These are phyloP conservation scores for Penicillium sp. DNA, from an alignment of 2,329 filamentous ascomycete species.

Conservation along the genomic window DNA sequence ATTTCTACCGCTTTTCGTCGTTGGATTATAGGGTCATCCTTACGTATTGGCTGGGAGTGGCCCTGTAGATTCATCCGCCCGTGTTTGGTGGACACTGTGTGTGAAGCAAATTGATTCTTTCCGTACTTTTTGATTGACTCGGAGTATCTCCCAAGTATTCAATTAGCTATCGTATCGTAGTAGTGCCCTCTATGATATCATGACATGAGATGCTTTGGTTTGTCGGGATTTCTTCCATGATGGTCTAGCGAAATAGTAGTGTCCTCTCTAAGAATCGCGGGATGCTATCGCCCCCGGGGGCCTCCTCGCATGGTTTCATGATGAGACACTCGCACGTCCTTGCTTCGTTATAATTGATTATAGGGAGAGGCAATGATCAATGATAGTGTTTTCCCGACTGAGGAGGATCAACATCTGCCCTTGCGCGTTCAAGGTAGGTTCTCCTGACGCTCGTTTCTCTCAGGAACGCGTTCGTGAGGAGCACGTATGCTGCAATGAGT, in stretches of 20 bases:
- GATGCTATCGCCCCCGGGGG: background rate
- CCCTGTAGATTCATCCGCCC: background rate
- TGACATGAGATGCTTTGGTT: background rate
- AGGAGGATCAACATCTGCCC: background rate
- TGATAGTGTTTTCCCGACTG: background rate
- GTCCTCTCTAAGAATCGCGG: background rate
- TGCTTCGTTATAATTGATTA: constrained; percentile 35
- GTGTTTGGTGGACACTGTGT: background rate
- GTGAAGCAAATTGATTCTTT: background rate
- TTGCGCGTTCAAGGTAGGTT: constrained; percentile 19
- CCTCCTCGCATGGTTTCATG: constrained; percentile 28
- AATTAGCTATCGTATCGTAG: background rate
- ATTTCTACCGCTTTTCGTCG: background rate
- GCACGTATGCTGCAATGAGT: constrained; percentile 7
- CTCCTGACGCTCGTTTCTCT: constrained; percentile 15
- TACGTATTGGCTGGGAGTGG: background rate
- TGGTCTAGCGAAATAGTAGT: background rate
- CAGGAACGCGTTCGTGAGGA: background rate
- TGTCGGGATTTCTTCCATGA: background rate
- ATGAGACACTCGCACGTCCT: constrained; percentile 26
- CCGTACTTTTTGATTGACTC: background rate
- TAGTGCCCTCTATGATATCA: background rate
- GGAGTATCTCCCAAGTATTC: background rate
- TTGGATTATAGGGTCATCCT: background rate
- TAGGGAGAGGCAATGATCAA: constrained; percentile 5